Evolutionary conservation across 2,329 filamentous ascomycete genomes (phyloP), one percentile per base, ranked within the genome.

Genomic region (Arthrobotrys pseudoclavata): DNA sequence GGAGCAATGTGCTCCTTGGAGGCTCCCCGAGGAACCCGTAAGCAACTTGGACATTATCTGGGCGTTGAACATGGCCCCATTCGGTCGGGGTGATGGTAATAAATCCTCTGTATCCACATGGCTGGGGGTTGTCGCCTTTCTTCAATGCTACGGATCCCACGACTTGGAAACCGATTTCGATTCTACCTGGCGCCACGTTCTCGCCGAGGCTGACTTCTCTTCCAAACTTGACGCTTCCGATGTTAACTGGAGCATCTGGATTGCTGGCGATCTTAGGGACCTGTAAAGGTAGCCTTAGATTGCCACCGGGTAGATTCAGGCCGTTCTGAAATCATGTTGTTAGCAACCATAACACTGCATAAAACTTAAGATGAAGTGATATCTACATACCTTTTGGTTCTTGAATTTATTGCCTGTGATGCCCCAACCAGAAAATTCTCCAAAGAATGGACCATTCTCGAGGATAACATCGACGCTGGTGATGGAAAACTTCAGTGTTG

Each of bases 41-140:
- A 2, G 48, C 48, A 10, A 53, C 4, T 31, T 53, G 48, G 6
- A 53, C 48, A 9, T 18, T 31, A 31, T 53, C 48, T 6, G 48
- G 48, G 12, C 48, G 48, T 24, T 29, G 12, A 5, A 53, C 24
- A 18, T 24, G 48, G 24, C 48, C 48, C 48, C 48, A 53, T 7
- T 53, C 48, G 4, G 48, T 53, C 7, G 48, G 48, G 2, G 48
- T 53, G 48, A 53, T 29, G 3, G 48, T 53, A 3, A 53, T 53
- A 24, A 29, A 53, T 1, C 48, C 48, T 31, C 13, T 29, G 24
- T 53, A 53, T 20, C 48, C 48, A n/a, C 48, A 53, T 3, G 48
- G 48, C 48, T 53, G 48, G 15, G 48, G 48, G 2, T 31, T 15
- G 13, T 15, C 48, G 5, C 48, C 48, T 18, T 53, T 24, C 22